phyloP scores from a whole-genome alignment of 129 eudicot genomes.

The Flaveria trinervia region DNA sequence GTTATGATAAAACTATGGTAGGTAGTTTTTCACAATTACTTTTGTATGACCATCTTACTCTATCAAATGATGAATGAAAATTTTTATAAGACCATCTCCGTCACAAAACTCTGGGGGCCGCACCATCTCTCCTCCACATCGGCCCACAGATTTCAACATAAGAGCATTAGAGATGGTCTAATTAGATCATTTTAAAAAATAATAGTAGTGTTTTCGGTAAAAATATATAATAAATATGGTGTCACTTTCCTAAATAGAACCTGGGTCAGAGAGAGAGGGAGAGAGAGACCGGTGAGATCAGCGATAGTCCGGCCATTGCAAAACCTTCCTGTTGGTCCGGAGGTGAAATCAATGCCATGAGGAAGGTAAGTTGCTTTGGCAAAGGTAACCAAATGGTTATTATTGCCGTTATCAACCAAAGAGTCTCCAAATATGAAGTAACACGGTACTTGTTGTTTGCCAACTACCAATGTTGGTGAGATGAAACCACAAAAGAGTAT shows the following conservation, averaged over 20 bases:
- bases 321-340: conserved; percentile 46
- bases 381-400: conserved; percentile 32
- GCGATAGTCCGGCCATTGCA: conserved; percentile 36
- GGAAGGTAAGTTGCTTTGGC: conserved; percentile 46
- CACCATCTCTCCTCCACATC: no score
- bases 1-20: background rate
- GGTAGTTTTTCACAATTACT: no score
- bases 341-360: conserved; percentile 36
- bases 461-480: conserved; percentile 38
- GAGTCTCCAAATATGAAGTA: conserved; percentile 44
- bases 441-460: conserved; percentile 41
- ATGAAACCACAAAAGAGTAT: conserved; percentile 12
- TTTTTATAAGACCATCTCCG: no score
- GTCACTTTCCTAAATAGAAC: background rate
- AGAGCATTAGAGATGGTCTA: no score
- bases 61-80: no score
- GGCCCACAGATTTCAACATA: no score
- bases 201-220: no score
- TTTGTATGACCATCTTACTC: no score
- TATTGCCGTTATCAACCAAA: conserved; percentile 36
- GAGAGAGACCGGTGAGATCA: conserved; percentile 30
- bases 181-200: no score
- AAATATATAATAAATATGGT: no score
- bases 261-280: background rate
- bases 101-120: no score